Base-by-base conservation (phyloP, 1,284 basidiomycete species). In the Rhodotorula sp. region DNA sequence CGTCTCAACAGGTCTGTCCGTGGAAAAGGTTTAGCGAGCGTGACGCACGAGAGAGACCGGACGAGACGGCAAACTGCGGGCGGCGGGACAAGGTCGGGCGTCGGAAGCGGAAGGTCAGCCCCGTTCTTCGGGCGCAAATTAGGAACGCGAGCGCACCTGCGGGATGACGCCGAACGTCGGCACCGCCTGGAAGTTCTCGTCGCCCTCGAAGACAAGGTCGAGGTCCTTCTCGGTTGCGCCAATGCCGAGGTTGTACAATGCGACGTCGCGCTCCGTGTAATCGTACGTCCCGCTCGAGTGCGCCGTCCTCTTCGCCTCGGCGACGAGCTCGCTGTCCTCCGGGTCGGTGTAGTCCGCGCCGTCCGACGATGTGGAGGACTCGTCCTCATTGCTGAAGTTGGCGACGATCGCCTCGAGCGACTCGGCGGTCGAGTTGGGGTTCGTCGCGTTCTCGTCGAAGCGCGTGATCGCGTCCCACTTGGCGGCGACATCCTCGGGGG, bases 111-210 rank as follows among this genome's bases (percentile, higher is more conserved):
- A 17, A 15, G 58, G 58, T 46, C 57, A 59, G 57, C 57, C 34
- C 10, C 13, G 25, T 29, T 17, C 21, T 25, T 12, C 13, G 4
- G 34, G 6, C 21, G 19, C 13, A 6, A 12, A 5, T 0, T 3
- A 12, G 12, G 8, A 1, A n/a, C 17, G 6, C 13, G 3, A 19
- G 48, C 59, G 21, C 44, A 60, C 59, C 44, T 60, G 61, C n/a
- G 96, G 95, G 72, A 99, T 87, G 59, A 99, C 95, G 69, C 94
- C 96, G 79, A 97, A 99, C 0, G 95, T 97, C 2, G 94, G 95
- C 54, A 99, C 83, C 0, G 90, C 89, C 70, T 87, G 82, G 83
- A 99, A 99, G 39, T 90, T 86, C 64, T 95, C 92, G 79, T 92
- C 86, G 67, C 89, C 89, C 84, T 99, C 97, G 79, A 89, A 99